These are phyloP conservation scores for Rhodotorula sp. DNA, from an alignment of 1,284 basidiomycete genomes.

Conservation along the genomic window DNA sequence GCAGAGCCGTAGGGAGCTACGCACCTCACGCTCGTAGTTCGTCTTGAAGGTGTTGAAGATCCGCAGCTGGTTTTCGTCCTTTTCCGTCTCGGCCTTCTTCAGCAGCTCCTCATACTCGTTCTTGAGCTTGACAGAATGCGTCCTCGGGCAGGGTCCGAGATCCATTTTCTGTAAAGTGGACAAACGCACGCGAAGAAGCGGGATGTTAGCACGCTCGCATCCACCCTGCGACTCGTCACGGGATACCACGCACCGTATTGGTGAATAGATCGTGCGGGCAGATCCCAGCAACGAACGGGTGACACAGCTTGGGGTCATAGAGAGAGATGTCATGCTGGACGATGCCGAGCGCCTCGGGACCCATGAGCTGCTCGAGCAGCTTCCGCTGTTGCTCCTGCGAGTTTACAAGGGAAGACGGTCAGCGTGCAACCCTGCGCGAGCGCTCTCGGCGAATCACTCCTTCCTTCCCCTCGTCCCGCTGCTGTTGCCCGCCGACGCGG, in stretches of 20 bases:
- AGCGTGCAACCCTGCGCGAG: too few relatives aligned
- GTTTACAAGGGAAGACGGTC: too few relatives aligned
- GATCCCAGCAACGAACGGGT: conserved; percentile 95
- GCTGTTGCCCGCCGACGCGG: too few relatives aligned
- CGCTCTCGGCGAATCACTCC: too few relatives aligned
- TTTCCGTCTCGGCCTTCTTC: conserved; percentile 56
- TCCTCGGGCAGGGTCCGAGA: conserved; percentile 93
- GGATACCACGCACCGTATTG: conserved; percentile 76
- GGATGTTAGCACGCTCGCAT: too few relatives aligned
- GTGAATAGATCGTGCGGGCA: conserved; percentile 97
- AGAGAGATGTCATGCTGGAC: conserved; percentile 88
- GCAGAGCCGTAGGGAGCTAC: background rate
- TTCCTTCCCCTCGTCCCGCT: too few relatives aligned
- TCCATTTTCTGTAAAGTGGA: conserved; percentile 99
- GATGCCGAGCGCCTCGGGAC: conserved; percentile 94
- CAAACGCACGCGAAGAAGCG: too few relatives aligned
- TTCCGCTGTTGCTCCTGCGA: conserved; percentile 56
- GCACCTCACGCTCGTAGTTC: conserved; percentile 43
- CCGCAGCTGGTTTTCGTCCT: conserved; percentile 36
- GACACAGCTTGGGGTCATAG: conserved; percentile 98
- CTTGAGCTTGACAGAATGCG: conserved; percentile 90
- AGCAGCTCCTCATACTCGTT: conserved; percentile 81
- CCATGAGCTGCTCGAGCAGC: conserved; percentile 68
- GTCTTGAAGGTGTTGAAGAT: conserved; percentile 45
- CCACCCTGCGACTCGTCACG: too few relatives aligned